Evolutionary conservation across 208 protist species (phyloP).

Genomic region (Acanthamoeba healyi): DNA sequence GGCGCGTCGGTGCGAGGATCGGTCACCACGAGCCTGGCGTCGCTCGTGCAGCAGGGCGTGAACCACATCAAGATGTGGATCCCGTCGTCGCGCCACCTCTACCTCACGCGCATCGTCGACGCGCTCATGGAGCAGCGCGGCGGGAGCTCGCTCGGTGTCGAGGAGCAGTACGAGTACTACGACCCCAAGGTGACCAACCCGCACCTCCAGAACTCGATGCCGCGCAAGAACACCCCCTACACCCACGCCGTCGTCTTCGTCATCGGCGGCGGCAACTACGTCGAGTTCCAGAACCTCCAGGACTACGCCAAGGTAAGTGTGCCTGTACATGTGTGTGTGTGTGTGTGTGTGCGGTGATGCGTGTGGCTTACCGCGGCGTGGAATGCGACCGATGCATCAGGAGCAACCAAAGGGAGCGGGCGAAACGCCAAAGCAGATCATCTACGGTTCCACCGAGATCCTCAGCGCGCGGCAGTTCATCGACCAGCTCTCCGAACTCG

Average conservation of each 20-base stretch:
- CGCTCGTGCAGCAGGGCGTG: slow-evolving; percentile 65
- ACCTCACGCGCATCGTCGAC: slow-evolving; percentile 85
- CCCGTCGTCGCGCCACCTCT: slow-evolving; percentile 34
- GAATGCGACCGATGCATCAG: too few species aligned
- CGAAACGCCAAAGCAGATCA: slow-evolving; percentile 74
- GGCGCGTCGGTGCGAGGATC: slow-evolving; percentile 20
- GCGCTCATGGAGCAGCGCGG: slow-evolving; percentile 88
- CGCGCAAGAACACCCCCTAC: slow-evolving; percentile 86
- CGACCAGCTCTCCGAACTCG: slow-evolving; percentile 59
- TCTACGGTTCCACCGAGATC: slow-evolving; percentile 75
- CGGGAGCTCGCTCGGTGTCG: slow-evolving; percentile 71
- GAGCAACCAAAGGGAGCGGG: slow-evolving; percentile 50
- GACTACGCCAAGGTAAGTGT: slow-evolving; percentile 77
- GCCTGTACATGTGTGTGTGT: not conserved
- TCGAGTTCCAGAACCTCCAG: slow-evolving; percentile 92
- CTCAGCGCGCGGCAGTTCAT: slow-evolving; percentile 65
- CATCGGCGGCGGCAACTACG: slow-evolving; percentile 92
- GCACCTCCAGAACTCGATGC: slow-evolving; percentile 42
- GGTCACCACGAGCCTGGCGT: slow-evolving; percentile 42
- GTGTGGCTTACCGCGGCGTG: too few species aligned
- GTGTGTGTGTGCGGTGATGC: not conserved
- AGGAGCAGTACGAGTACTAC: slow-evolving; percentile 86
- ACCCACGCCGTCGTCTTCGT: slow-evolving; percentile 90
- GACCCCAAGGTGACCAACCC: slow-evolving; percentile 87
- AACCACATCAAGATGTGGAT: slow-evolving; percentile 76